These are phyloP conservation scores for Aspergillus biplanus DNA, from an alignment of 495 filamentous ascomycete genomes.

Conservation along the genomic window DNA sequence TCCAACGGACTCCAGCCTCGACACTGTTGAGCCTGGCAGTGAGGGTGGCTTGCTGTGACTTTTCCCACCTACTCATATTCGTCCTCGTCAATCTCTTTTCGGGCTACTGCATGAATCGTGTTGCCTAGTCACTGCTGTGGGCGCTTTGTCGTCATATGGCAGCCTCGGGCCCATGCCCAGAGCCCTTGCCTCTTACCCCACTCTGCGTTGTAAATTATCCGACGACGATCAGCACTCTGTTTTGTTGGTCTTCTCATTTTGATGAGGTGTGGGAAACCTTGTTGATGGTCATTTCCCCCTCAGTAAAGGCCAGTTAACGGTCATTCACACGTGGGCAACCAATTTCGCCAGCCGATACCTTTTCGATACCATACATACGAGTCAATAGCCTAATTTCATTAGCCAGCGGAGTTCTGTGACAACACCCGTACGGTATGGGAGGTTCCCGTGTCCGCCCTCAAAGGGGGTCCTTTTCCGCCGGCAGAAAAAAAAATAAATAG, in stretches of 20 bases:
- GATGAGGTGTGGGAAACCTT: conserved; percentile 3
- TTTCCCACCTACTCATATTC: no score
- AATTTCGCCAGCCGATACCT: conserved; percentile 12
- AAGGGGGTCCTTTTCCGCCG: conserved; percentile 25
- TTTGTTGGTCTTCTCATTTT: conserved; percentile 2
- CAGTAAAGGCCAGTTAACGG: not conserved
- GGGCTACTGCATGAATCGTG: not conserved
- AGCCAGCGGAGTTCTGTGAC: conserved; percentile 8
- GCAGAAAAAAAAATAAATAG: conserved; percentile 32
- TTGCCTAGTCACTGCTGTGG: not conserved
- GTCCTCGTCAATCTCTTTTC: no score
- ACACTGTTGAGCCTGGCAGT: no score
- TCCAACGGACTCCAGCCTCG: no score
- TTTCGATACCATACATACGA: conserved; percentile 13
- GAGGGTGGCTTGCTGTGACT: no score
- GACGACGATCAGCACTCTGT: conserved; percentile 8
- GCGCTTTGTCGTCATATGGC: conserved; percentile 16
- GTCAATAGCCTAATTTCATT: not conserved
- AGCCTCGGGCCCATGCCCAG: conserved; percentile 9
- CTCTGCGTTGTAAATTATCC: conserved; percentile 7
- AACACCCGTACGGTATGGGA: conserved; percentile 13
- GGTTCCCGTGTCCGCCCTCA: conserved; percentile 18
- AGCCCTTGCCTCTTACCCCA: conserved; percentile 14
- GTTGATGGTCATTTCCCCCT: not conserved
- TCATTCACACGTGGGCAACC: conserved; percentile 9